Conservation (phyloP, 345 rosid species). For the Salix exigua region DNA sequence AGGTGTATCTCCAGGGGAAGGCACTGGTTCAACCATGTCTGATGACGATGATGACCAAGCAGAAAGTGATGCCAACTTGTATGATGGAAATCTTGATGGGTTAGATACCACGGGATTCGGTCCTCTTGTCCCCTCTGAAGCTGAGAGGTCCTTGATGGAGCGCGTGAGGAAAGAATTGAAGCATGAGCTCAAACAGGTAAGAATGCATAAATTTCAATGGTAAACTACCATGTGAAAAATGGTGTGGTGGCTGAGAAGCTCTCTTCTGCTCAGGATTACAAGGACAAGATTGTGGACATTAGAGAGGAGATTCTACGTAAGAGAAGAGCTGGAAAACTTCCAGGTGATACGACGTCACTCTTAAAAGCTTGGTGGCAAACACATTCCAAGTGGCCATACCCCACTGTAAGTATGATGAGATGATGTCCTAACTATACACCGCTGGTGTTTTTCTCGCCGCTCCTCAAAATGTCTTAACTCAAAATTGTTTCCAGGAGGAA, state of each 20-base stretch:
- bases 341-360: slow-evolving; percentile 74
- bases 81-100: slow-evolving; percentile 49
- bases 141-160: slow-evolving; percentile 83
- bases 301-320: slow-evolving; percentile 87
- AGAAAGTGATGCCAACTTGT: slow-evolving; percentile 62
- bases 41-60: slow-evolving; percentile 77
- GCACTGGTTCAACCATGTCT: slow-evolving; percentile 86
- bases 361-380: slow-evolving; percentile 88
- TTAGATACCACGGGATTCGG: slow-evolving; percentile 73
- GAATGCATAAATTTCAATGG: slow-evolving; percentile 3
- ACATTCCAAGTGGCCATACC: slow-evolving; percentile 95
- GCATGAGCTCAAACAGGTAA: slow-evolving; percentile 86
- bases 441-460: background rate
- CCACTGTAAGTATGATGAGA: slow-evolving; percentile 49
- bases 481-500: slow-evolving; percentile 53
- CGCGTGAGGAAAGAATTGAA: slow-evolving; percentile 81
- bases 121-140: slow-evolving; percentile 75
- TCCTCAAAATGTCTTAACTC: slow-evolving; percentile 1
- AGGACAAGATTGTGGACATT: slow-evolving; percentile 80
- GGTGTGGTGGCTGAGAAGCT: slow-evolving; percentile 13
- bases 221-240: background rate
- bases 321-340: slow-evolving; percentile 86
- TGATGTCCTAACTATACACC: background rate
- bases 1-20: slow-evolving; percentile 80
- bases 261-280: slow-evolving; percentile 50